phyloP scores from a whole-genome alignment of 345 rosid genomes.

The Citrus australasica region DNA sequence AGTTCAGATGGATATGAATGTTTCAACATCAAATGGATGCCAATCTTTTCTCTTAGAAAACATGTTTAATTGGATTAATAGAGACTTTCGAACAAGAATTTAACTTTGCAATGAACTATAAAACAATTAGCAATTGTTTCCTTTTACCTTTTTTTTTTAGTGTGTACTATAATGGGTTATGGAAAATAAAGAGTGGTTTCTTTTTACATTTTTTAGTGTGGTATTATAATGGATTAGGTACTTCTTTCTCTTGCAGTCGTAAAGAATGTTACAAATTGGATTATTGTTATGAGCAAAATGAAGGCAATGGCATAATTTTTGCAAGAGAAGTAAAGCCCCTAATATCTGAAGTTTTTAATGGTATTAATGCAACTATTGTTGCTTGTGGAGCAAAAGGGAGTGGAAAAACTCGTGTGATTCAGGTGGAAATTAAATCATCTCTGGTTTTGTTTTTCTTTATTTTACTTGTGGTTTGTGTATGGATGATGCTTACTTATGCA shows the following conservation, averaged over 20 bases:
- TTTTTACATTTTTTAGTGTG: not conserved
- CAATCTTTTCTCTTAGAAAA: not conserved
- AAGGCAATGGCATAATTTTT: constrained; percentile 35
- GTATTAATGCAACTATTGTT: constrained; percentile 50
- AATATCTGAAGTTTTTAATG: constrained; percentile 48
- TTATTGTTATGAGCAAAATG: constrained; percentile 46
- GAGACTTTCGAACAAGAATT: not conserved
- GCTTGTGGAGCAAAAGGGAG: constrained; percentile 71
- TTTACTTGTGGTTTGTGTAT: not conserved
- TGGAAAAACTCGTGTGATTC: constrained; percentile 56
- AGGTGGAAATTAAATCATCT: constrained; percentile 30
- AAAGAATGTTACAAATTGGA: constrained; percentile 50
- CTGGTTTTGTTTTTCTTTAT: not conserved
- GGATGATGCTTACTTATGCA: not conserved
- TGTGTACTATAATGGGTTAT: not conserved
- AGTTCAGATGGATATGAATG: not conserved
- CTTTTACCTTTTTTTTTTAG: not conserved
- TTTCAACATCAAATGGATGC: not conserved
- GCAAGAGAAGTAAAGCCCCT: constrained; percentile 57
- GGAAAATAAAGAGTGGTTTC: not conserved
- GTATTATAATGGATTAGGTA: not conserved
- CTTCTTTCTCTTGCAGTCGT: constrained; percentile 34
- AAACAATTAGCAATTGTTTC: not conserved
- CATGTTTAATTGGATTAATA: not conserved
- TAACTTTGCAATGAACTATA: not conserved